phyloP scores from a whole-genome alignment of 139 green algal genomes.

The Tetradesmus lagerheimii region DNA sequence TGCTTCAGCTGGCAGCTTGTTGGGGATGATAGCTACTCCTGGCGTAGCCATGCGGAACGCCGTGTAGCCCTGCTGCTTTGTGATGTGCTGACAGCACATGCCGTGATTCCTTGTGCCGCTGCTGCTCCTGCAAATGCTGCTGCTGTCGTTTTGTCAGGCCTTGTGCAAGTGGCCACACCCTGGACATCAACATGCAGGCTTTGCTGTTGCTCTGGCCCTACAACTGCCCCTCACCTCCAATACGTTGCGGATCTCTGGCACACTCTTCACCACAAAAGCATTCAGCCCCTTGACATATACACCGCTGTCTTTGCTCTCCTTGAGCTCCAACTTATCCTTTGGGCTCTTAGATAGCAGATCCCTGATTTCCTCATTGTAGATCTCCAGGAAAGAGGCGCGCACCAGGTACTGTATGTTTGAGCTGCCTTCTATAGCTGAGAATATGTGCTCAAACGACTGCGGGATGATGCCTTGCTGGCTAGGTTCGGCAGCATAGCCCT shows the following conservation, averaged over 20 bases:
- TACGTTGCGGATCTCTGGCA: constrained; percentile 83
- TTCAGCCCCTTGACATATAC: constrained; percentile 92
- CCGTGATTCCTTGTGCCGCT: not conserved
- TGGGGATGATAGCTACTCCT: too few species aligned
- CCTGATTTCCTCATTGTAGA: constrained; percentile 93
- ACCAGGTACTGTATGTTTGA: constrained; percentile 82
- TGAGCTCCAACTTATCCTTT: constrained; percentile 81
- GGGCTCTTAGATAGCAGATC: constrained; percentile 79
- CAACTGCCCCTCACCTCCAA: constrained; percentile 70
- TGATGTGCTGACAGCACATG: not conserved
- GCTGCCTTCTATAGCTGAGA: constrained; percentile 73
- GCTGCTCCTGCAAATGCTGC: not conserved
- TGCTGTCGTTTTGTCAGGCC: not conserved
- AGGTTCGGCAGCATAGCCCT: constrained; percentile 56
- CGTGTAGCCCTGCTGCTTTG: not conserved
- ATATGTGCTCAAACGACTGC: constrained; percentile 83
- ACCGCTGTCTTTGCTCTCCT: constrained; percentile 81
- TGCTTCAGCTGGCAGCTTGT: not conserved
- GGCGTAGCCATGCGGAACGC: too few species aligned
- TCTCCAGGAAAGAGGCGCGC: constrained; percentile 86
- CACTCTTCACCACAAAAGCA: constrained; percentile 84
- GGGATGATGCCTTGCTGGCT: constrained; percentile 86
- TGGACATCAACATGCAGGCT: too few species aligned
- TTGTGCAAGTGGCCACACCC: too few species aligned
- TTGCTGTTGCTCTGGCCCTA: constrained; percentile 49